Evolutionary conservation across 805 yeast species (phyloP), one percentile per base, ranked within the genome.

Genomic region (Barnettozyma populi): DNA sequence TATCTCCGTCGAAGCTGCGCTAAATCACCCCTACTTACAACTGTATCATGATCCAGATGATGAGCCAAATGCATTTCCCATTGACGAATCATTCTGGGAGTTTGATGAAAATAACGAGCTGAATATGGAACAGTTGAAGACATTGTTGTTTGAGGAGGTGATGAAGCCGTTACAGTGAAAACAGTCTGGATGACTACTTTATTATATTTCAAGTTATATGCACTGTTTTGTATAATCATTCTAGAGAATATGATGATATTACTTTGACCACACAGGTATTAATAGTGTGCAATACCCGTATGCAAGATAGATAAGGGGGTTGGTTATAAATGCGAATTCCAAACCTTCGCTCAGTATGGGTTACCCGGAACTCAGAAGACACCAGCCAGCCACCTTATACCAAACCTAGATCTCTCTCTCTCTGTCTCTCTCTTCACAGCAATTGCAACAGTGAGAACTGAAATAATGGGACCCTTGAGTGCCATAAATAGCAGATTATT

Each of bases 91-190:
- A 29, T 69, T 71, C 45, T 71, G 75, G 74, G 69, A 66, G 49
- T 53, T 68, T 25, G 71, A 69, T 52, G 72, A 70, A 49, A 69
- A 65, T 41, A 56, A 76, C 45, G 90, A 90, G 58, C 74, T 89
- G 46, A 75, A 84, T 19, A 74, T 87, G 54, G 82, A 78, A 27
- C 85, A 85, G 54, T 73, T 92, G 64, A 89, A 89, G 65, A 73
- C 74, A 54, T 70, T 89, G 77, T 72, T 90, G 48, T 86, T 79
- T 56, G 86, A 85, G 44, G 97, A 90, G 69, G 85, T 90, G 43
- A 82, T 84, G 84, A 70, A 63, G 34, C 72, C 73, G 0, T 54
- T 70, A 20, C 61, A 57, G 45, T 50, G 40, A 47, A 11, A 36
- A 35, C 31, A 18, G 4, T 18, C 5, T 21, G 16, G 7, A 21